A percentile compares a stretch with the other conserved stretches of the same genome.
These are phyloP conservation scores for Cyclocybe cylindracea DNA, from an alignment of 768 basidiomycete species.

Conservation along the genomic window DNA sequence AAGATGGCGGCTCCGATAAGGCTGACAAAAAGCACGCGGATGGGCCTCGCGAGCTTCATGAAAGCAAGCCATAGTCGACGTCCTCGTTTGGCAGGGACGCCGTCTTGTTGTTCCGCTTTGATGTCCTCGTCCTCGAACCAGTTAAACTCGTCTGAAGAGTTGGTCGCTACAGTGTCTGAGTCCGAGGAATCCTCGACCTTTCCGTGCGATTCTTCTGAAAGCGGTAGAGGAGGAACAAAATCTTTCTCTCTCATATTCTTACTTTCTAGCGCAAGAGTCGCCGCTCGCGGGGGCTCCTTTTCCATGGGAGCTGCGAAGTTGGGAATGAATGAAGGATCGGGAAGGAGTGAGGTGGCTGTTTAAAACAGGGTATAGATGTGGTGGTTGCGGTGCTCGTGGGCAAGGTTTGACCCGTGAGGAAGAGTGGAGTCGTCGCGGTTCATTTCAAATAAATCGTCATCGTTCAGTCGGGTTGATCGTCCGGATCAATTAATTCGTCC, in stretches of 20 bases:
- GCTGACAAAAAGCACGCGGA: slow-evolving; percentile 61
- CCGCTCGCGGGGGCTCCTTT: neutral
- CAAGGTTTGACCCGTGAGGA: no score
- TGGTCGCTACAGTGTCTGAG: slow-evolving; percentile 52
- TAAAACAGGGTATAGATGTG: no score
- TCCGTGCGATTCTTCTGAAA: slow-evolving; percentile 2
- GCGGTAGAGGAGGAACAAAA: slow-evolving; percentile 10
- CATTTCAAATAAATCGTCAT: no score
- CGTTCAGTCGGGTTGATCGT: no score
- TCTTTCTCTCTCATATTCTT: slow-evolving; percentile 20
- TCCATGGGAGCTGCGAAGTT: neutral
- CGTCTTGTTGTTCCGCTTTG: slow-evolving; percentile 21
- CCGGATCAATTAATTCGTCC: no score
- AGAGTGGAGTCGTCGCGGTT: no score
- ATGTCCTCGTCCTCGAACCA: slow-evolving; percentile 67
- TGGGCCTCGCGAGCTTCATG: slow-evolving; percentile 61
- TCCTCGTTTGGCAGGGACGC: slow-evolving; percentile 56
- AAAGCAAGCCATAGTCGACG: slow-evolving; percentile 64
- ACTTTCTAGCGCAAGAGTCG: neutral
- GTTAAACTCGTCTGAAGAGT: slow-evolving; percentile 71
- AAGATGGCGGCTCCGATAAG: slow-evolving; percentile 62
- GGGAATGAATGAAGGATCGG: no score
- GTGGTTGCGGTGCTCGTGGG: no score
- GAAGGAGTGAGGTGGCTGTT: no score
- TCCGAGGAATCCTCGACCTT: slow-evolving; percentile 25